Evolutionary conservation across 495 filamentous ascomycete species (phyloP).

Genomic region (Aspergillus indologenus): DNA sequence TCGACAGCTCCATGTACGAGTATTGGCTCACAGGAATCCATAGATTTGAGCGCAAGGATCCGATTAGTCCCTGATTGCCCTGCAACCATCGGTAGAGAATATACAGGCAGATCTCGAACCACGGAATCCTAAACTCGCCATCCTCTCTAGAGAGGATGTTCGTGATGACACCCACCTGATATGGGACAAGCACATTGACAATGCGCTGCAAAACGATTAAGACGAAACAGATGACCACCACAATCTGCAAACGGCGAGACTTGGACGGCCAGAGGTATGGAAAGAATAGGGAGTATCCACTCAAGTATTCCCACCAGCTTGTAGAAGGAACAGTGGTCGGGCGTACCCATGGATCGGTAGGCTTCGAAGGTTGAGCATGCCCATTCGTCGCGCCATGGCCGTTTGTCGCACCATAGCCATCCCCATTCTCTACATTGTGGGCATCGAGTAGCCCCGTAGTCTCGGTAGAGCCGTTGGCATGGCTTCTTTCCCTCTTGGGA

Average conservation of each 20-base stretch:
- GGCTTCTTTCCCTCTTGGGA: conserved; percentile 21
- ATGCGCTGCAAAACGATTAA: conserved; percentile 73
- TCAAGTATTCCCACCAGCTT: conserved; percentile 87
- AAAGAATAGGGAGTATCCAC: conserved; percentile 84
- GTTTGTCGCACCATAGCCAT: conserved; percentile 54
- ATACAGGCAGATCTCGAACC: conserved; percentile 70
- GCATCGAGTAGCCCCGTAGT: conserved; percentile 51
- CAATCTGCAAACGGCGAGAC: conserved; percentile 63
- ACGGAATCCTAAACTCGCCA: conserved; percentile 52
- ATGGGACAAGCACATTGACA: conserved; percentile 77
- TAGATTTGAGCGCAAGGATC: conserved; percentile 72
- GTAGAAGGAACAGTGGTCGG: conserved; percentile 63
- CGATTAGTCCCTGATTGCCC: conserved; percentile 80
- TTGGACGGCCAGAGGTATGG: conserved; percentile 92
- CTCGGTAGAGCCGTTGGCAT: conserved; percentile 46
- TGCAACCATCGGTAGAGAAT: conserved; percentile 82
- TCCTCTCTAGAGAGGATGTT: conserved; percentile 56
- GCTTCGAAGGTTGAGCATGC: conserved; percentile 38
- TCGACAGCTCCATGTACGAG: conserved; percentile 90
- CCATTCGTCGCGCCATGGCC: conserved; percentile 49
- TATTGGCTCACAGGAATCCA: conserved; percentile 98
- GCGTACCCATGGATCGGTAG: conserved; percentile 57
- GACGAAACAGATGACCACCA: conserved; percentile 75
- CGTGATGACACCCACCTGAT: conserved; percentile 72
- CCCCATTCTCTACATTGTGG: conserved; percentile 41